Percentiles rank a stretch among this genome's conserved stretches.
Evolutionary conservation across 2,329 filamentous ascomycete genomes (phyloP).

Genomic region (Alternaria conjuncta): DNA sequence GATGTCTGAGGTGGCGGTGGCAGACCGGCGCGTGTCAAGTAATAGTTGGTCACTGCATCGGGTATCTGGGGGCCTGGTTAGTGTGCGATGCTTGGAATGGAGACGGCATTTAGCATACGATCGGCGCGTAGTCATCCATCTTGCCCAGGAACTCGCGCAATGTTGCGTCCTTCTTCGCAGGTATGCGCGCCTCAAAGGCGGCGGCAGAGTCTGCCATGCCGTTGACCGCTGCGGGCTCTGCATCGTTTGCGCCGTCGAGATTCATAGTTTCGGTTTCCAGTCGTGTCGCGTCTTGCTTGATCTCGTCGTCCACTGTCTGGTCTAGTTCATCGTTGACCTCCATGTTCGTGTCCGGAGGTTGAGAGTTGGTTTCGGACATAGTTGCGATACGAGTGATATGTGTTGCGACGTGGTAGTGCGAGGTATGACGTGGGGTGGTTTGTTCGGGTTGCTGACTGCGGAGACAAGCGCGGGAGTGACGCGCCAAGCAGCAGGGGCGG

Average conservation of each 20-base stretch:
- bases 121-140: constrained; percentile 98
- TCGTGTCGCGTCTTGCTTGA: constrained; percentile 45
- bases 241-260: constrained; percentile 50
- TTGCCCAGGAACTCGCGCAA: constrained; percentile 91
- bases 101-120: constrained; percentile 65
- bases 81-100: constrained; percentile 1
- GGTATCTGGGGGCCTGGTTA: constrained; percentile 72
- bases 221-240: constrained; percentile 43
- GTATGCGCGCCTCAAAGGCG: constrained; percentile 67
- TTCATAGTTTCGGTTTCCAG: constrained; percentile 47
- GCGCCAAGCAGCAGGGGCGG: constrained; percentile 11
- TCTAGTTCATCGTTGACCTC: constrained; percentile 50
- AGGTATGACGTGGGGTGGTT: constrained; percentile 13
- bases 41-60: constrained; percentile 96
- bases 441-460: constrained; percentile 11
- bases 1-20: constrained; percentile 91
- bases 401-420: constrained; percentile 4
- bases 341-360: constrained; percentile 36
- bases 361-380: constrained; percentile 43
- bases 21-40: constrained; percentile 93
- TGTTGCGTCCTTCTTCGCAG: constrained; percentile 88
- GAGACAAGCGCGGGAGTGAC: constrained; percentile 23
- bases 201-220: constrained; percentile 52
- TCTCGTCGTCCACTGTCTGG: constrained; percentile 51
- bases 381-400: constrained; percentile 14